Evolutionary conservation across 2,329 filamentous ascomycete genomes (phyloP).

Genomic region (Tolypocladium nubicola): DNA sequence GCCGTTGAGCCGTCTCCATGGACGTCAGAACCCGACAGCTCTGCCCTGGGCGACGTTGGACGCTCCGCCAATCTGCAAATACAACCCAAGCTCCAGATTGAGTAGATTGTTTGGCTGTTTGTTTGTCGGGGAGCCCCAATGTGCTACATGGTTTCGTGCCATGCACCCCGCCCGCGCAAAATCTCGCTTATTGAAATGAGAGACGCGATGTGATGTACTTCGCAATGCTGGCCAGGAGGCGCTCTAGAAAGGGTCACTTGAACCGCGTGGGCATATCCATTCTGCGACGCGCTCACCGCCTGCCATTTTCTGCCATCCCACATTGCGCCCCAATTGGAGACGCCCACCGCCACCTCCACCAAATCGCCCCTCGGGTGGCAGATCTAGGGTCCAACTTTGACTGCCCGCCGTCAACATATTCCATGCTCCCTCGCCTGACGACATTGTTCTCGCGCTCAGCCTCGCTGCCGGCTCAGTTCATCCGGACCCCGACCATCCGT

Average conservation of each 20-base stretch:
- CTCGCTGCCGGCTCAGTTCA: not conserved
- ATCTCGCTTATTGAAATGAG: conserved; percentile 1
- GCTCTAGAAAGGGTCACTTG: not conserved
- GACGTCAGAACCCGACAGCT: no score
- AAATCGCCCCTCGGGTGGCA: not conserved
- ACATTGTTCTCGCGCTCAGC: not conserved
- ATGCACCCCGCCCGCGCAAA: not conserved
- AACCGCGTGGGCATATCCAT: not conserved
- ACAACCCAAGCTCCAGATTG: not conserved
- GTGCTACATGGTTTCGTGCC: not conserved
- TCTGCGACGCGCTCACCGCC: not conserved
- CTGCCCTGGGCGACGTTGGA: no score
- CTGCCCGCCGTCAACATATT: not conserved
- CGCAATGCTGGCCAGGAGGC: not conserved
- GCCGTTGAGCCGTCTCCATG: no score
- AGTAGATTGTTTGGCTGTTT: not conserved
- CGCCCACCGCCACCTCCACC: not conserved
- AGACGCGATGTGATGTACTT: not conserved
- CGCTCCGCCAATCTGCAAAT: no score
- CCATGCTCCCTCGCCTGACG: conserved; percentile 6
- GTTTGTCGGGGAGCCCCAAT: not conserved
- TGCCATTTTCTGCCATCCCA: not conserved
- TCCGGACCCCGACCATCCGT: not conserved
- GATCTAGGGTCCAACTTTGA: not conserved
- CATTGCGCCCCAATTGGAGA: not conserved